These are phyloP conservation scores for Rhynchosporium secalis DNA, from an alignment of 2,329 filamentous ascomycete species.

Conservation along the genomic window DNA sequence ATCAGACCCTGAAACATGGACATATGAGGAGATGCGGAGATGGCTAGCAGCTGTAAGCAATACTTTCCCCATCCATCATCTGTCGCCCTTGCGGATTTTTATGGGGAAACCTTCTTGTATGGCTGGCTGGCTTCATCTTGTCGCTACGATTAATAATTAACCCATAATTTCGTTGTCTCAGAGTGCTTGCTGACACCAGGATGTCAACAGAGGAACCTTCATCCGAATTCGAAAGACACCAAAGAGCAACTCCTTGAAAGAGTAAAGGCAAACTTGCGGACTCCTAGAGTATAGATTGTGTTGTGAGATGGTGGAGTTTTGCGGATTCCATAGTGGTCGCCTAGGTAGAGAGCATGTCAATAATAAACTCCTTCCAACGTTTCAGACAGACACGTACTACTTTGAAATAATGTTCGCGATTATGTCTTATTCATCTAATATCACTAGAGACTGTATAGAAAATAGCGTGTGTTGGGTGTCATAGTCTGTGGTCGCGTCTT, in stretches of 20 bases:
- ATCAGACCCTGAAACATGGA: constrained; percentile 70
- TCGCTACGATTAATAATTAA: too few relatives aligned
- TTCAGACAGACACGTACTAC: too few relatives aligned
- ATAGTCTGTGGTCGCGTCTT: not conserved
- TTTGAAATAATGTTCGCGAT: too few relatives aligned
- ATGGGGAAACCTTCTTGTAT: not conserved
- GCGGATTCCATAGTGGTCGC: not conserved
- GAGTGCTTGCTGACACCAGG: not conserved
- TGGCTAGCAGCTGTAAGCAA: constrained; percentile 77
- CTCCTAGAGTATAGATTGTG: constrained; percentile 34
- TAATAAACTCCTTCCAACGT: too few relatives aligned
- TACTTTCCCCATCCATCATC: not conserved
- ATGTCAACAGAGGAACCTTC: constrained; percentile 57
- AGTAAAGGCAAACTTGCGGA: constrained; percentile 66
- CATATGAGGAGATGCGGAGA: constrained; percentile 71
- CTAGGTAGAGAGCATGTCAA: not conserved
- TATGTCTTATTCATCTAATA: too few relatives aligned
- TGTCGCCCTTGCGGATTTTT: not conserved
- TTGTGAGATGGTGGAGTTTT: not conserved
- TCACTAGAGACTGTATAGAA: too few relatives aligned
- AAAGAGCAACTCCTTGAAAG: constrained; percentile 66
- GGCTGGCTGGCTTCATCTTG: not conserved
- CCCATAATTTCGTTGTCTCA: too few relatives aligned
- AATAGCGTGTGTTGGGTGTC: too few relatives aligned
- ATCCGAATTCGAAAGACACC: constrained; percentile 59